Percentiles rank a stretch among this genome's conserved stretches.
phyloP scores from a whole-genome alignment of 306 rosid genomes.

The Prunus davidiana region DNA sequence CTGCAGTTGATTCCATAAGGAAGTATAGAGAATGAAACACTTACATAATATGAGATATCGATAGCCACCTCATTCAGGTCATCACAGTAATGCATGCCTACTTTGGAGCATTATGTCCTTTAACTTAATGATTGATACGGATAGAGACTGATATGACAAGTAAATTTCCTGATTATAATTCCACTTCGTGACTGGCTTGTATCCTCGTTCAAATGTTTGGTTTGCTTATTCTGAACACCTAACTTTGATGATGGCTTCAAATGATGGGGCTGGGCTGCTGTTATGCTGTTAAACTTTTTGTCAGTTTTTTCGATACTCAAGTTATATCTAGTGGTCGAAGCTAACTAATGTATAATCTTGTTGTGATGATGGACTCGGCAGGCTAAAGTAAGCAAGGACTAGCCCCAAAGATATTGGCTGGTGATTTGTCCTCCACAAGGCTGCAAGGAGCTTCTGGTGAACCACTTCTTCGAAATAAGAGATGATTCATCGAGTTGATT shows the following conservation, averaged over 20 bases:
- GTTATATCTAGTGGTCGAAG: background rate
- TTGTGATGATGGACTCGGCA: slow-evolving; percentile 39
- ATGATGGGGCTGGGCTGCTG: background rate
- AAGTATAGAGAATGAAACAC: background rate
- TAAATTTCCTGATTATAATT: background rate
- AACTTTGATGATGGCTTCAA: background rate
- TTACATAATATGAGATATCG: background rate
- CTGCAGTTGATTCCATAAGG: background rate
- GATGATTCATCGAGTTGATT: slow-evolving; percentile 8
- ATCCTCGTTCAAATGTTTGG: background rate
- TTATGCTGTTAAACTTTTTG: background rate
- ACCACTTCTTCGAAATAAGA: slow-evolving; percentile 23
- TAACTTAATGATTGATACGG: no score
- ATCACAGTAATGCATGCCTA: background rate
- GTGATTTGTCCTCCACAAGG: slow-evolving; percentile 27
- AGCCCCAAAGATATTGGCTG: slow-evolving; percentile 47
- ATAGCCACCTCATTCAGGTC: background rate
- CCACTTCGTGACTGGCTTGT: background rate
- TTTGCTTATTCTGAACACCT: background rate
- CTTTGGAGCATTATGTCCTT: background rate
- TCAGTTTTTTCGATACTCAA: background rate
- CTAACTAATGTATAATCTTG: slow-evolving; percentile 9
- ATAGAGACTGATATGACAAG: no score
- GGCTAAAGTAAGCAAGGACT: slow-evolving; percentile 59
- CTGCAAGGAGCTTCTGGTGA: slow-evolving; percentile 26